These are phyloP conservation scores for Gynandropsis gynandra DNA, from an alignment of 345 rosid species.

Conservation along the genomic window DNA sequence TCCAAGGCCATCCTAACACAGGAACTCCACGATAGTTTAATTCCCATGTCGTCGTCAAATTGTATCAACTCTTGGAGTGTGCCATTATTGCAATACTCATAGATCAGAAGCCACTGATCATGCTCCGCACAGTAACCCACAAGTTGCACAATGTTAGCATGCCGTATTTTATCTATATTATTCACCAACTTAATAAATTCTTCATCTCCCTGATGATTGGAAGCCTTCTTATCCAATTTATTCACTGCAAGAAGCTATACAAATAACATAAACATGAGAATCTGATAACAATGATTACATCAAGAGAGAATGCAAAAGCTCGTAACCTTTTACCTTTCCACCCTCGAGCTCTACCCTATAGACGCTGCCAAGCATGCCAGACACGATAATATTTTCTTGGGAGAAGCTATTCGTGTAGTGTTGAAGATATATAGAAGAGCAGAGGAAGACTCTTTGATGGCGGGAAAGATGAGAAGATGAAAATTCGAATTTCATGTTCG, in stretches of 20 bases:
- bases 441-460: too few relatives aligned
- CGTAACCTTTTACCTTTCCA: too few relatives aligned
- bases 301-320: too few relatives aligned
- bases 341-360: conserved; percentile 80
- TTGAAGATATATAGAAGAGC: conserved; percentile 90
- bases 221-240: too few relatives aligned
- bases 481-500: too few relatives aligned
- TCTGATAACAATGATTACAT: too few relatives aligned
- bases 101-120: conserved; percentile 79
- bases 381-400: conserved; percentile 76
- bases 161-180: too few relatives aligned
- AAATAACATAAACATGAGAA: too few relatives aligned
- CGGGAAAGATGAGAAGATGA: conserved; percentile 72
- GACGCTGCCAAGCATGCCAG: conserved; percentile 92
- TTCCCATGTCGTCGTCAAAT: conserved; percentile 68
- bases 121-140: conserved; percentile 97
- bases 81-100: conserved; percentile 82
- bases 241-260: too few relatives aligned
- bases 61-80: conserved; percentile 76
- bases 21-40: conserved; percentile 65
- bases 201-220: too few relatives aligned
- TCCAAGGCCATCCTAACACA: conserved; percentile 85
- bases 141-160: conserved; percentile 77
- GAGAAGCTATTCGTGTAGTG: conserved; percentile 94
- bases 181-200: too few relatives aligned